Conservation (phyloP, 2,329 filamentous ascomycete species). For the Penicillium decumbens region DNA sequence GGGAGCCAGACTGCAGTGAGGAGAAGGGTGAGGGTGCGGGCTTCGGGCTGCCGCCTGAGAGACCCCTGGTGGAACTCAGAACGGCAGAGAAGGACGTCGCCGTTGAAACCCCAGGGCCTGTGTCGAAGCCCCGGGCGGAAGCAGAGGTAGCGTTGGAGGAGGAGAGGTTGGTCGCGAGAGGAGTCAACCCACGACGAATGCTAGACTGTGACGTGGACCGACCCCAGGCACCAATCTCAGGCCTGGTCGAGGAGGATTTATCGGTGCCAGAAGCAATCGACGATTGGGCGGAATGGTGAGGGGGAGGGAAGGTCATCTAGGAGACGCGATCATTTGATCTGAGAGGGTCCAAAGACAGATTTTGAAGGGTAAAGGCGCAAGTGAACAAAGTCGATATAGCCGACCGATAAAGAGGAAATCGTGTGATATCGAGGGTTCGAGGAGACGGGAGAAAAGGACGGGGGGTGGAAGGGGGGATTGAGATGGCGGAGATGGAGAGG, state of each 20-base stretch:
- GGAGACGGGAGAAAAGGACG: slow-evolving; percentile 12
- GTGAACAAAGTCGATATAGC: slow-evolving; percentile 16
- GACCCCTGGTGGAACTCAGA: slow-evolving; percentile 48
- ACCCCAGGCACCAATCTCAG: slow-evolving; percentile 55
- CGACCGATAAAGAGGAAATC: slow-evolving; percentile 11
- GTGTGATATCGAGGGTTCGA: slow-evolving; percentile 8
- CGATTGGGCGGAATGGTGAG: slow-evolving; percentile 49
- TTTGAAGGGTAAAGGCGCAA: slow-evolving; percentile 25
- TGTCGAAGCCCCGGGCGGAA: slow-evolving; percentile 39
- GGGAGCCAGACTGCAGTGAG: slow-evolving; percentile 51
- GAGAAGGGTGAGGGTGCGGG: slow-evolving; percentile 53
- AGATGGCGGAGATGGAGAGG: slow-evolving; percentile 21
- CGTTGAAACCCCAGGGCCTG: slow-evolving; percentile 46
- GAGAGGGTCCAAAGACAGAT: slow-evolving; percentile 35
- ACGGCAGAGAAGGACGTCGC: slow-evolving; percentile 52
- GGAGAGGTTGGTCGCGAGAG: slow-evolving; percentile 53
- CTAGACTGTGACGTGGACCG: slow-evolving; percentile 51
- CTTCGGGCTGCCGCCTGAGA: slow-evolving; percentile 52
- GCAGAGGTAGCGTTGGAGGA: slow-evolving; percentile 40
- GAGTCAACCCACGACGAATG: slow-evolving; percentile 54
- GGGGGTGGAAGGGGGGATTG: slow-evolving; percentile 15
- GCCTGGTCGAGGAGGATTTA: slow-evolving; percentile 44
- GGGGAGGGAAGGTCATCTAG: slow-evolving; percentile 56
- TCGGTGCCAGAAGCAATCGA: slow-evolving; percentile 50
- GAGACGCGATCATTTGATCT: slow-evolving; percentile 51